These are phyloP conservation scores for Euphorbia schlechtendalii DNA, from an alignment of 441 rosid species.

Conservation along the genomic window DNA sequence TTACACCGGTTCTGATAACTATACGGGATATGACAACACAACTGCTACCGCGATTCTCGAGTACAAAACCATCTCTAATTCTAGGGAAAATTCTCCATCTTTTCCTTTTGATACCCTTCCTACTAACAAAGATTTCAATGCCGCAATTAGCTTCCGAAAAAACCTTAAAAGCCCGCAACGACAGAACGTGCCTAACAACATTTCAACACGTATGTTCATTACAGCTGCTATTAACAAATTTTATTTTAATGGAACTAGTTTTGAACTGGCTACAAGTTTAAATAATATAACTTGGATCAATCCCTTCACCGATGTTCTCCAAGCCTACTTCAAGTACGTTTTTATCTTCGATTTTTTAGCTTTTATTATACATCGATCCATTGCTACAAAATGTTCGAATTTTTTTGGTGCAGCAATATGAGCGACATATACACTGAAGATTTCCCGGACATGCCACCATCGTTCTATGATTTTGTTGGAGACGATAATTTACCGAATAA, in stretches of 20 bases:
- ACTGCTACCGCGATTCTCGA: not conserved
- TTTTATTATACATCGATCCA: too few species aligned
- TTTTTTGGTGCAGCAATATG: not conserved
- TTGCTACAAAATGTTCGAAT: too few species aligned
- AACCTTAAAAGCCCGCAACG: not conserved
- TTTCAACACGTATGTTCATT: not conserved
- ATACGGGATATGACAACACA: not conserved
- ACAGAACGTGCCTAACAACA: not conserved
- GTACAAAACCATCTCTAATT: not conserved
- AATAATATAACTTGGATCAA: not conserved
- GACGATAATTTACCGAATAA: not conserved
- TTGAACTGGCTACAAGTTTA: not conserved
- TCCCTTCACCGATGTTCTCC: not conserved
- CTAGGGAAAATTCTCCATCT: not conserved
- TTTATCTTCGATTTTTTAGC: too few species aligned
- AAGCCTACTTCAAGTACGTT: slow-evolving; percentile 7
- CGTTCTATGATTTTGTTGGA: slow-evolving; percentile 5
- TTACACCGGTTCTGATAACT: not conserved
- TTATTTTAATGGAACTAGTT: too few species aligned
- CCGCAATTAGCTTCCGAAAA: not conserved
- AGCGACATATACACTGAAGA: not conserved
- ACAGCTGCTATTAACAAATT: not conserved
- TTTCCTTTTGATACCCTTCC: slow-evolving; percentile 5
- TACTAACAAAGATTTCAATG: not conserved
- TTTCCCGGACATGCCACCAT: not conserved